Evolutionary conservation across 2,329 filamentous ascomycete genomes (phyloP).

Genomic region (Penicillium sclerotiorum): DNA sequence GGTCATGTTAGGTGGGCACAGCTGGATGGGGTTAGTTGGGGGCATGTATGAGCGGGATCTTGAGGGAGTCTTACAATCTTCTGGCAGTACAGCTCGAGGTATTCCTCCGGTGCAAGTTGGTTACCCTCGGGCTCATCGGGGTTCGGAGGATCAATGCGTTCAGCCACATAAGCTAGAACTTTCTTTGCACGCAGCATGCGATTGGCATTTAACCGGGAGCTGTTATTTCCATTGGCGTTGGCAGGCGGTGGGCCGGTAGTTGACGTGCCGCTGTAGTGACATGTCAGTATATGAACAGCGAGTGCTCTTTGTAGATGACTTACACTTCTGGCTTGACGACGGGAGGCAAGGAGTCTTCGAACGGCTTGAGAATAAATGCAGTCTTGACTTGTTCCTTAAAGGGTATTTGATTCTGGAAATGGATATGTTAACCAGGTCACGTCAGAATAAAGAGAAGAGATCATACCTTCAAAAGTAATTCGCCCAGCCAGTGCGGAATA

Average conservation of each 20-base stretch:
- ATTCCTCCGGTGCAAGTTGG: conserved; percentile 79
- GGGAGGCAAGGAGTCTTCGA: conserved; percentile 71
- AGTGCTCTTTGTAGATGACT: conserved; percentile 20
- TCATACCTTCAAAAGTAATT: conserved; percentile 72
- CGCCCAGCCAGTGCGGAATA: conserved; percentile 89
- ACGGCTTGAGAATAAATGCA: conserved; percentile 88
- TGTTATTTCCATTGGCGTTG: conserved; percentile 52
- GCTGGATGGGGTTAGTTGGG: conserved; percentile 28
- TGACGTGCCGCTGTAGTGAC: conserved; percentile 19
- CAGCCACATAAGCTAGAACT: conserved; percentile 87
- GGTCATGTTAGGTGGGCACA: conserved; percentile 77
- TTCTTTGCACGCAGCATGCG: conserved; percentile 95
- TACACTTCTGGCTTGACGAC: conserved; percentile 73
- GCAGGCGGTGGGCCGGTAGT: conserved; percentile 22
- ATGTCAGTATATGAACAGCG: conserved; percentile 4
- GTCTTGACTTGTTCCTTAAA: conserved; percentile 93
- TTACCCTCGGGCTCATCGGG: conserved; percentile 61
- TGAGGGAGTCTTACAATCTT: conserved; percentile 67
- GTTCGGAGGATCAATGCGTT: conserved; percentile 77
- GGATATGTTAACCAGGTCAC: conserved; percentile 7
- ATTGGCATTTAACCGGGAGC: conserved; percentile 92
- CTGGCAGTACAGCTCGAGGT: conserved; percentile 93
- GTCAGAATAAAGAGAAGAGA: too few relatives aligned
- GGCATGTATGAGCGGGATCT: neutral
- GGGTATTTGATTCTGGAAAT: conserved; percentile 70